Percentiles rank a stretch among this genome's conserved stretches.
These are phyloP conservation scores for Ogataea corticis DNA, from an alignment of 805 yeast species.

Conservation along the genomic window DNA sequence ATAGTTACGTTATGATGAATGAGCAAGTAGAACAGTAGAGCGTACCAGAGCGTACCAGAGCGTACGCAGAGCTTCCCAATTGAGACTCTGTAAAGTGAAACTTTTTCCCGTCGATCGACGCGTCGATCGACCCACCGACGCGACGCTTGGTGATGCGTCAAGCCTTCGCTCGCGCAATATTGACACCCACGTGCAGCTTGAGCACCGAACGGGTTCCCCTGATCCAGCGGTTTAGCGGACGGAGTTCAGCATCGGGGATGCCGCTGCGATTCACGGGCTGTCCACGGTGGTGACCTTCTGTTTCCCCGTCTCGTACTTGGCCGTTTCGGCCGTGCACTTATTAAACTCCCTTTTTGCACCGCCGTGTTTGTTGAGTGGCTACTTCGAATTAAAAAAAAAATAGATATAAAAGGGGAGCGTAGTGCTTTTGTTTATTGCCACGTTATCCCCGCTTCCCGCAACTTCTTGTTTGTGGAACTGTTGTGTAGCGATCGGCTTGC, in stretches of 20 bases:
- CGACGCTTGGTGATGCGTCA: no score
- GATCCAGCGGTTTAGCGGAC: no score
- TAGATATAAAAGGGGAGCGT: not conserved
- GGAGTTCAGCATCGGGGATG: no score
- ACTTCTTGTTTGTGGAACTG: not conserved
- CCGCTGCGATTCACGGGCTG: no score
- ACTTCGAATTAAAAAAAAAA: not conserved
- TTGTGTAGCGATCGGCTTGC: not conserved
- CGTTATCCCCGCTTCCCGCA: no score
- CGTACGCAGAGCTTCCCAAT: not conserved
- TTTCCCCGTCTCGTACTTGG: not conserved
- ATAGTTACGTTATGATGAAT: no score
- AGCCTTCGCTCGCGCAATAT: not conserved
- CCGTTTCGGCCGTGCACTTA: not conserved
- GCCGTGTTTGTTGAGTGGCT: slow-evolving; percentile 2
- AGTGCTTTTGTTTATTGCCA: no score
- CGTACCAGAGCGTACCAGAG: no score
- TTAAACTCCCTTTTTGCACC: not conserved
- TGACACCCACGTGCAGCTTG: not conserved
- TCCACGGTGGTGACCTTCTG: not conserved
- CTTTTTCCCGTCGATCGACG: not conserved
- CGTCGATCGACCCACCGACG: not conserved
- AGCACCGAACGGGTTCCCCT: no score
- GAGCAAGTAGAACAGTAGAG: no score
- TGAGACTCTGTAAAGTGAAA: not conserved